Evolutionary conservation across 441 rosid genomes (phyloP).

Genomic region (Adansonia rubrostipa): DNA sequence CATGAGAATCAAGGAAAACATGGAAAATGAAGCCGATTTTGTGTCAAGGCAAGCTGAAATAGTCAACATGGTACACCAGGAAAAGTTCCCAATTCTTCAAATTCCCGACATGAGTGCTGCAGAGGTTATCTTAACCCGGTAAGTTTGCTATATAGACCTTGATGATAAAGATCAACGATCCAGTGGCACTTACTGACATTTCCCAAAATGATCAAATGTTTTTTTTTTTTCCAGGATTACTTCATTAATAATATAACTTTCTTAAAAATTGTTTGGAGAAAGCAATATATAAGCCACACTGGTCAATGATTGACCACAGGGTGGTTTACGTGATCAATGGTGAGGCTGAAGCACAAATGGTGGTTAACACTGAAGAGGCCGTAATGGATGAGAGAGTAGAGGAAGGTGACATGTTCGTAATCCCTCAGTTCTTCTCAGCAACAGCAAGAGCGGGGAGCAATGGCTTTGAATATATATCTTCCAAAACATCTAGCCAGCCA

Average conservation of each 20-base stretch:
- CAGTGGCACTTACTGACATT: too few relatives aligned
- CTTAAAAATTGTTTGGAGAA: too few relatives aligned
- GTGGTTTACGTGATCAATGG: not conserved
- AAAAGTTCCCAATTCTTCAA: not conserved
- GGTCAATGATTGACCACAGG: not conserved
- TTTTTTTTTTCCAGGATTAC: too few relatives aligned
- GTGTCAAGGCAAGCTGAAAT: not conserved
- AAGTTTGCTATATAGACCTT: not conserved
- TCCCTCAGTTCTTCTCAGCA: not conserved
- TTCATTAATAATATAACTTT: too few relatives aligned
- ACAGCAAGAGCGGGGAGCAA: not conserved
- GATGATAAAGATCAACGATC: too few relatives aligned
- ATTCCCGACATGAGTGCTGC: not conserved
- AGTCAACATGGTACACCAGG: not conserved
- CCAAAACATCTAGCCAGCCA: not conserved
- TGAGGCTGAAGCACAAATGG: not conserved
- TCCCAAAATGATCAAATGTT: too few relatives aligned
- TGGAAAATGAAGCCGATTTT: not conserved
- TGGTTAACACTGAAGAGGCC: not conserved
- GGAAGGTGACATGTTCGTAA: not conserved
- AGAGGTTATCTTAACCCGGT: not conserved
- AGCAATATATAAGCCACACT: not conserved
- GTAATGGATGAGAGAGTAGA: not conserved
- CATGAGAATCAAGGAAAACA: too few relatives aligned
- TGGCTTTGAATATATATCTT: not conserved